Evolutionary conservation across 2,329 filamentous ascomycete species (phyloP).

Genomic region (Tolypocladium guangdongense): DNA sequence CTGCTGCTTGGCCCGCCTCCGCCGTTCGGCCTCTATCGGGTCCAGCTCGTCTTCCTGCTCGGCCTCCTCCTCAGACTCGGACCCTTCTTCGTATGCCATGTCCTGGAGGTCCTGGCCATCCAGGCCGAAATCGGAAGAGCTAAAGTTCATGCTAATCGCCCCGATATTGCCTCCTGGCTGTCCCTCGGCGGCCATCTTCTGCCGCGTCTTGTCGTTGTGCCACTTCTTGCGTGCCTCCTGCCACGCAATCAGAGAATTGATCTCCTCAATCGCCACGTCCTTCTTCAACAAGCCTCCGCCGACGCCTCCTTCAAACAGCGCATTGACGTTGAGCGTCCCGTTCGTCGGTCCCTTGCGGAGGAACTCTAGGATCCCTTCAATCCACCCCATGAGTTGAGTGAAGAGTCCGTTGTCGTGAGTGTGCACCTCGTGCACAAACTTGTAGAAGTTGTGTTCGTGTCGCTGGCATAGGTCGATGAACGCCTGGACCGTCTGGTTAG

Average conservation of each 20-base stretch:
- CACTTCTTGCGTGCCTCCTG: slow-evolving; percentile 94
- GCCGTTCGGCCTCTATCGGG: slow-evolving; percentile 78
- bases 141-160: slow-evolving; percentile 52
- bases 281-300: slow-evolving; percentile 59
- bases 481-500: slow-evolving; percentile 94
- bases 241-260: slow-evolving; percentile 81
- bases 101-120: slow-evolving; percentile 80
- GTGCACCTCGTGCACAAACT: slow-evolving; percentile 97
- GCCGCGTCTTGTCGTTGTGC: slow-evolving; percentile 94
- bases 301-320: slow-evolving; percentile 72
- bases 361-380: slow-evolving; percentile 91
- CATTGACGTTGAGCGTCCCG: slow-evolving; percentile 88
- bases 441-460: slow-evolving; percentile 96
- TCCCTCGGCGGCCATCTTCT: slow-evolving; percentile 92
- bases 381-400: slow-evolving; percentile 92
- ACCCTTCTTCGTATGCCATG: slow-evolving; percentile 66
- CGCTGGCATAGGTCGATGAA: slow-evolving; percentile 95
- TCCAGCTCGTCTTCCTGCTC: slow-evolving; percentile 70
- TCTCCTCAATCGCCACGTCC: slow-evolving; percentile 63
- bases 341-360: slow-evolving; percentile 75
- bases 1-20: slow-evolving; percentile 62
- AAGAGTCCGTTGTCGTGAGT: slow-evolving; percentile 95
- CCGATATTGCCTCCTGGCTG: slow-evolving; percentile 34
- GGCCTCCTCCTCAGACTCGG: slow-evolving; percentile 56
- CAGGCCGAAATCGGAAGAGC: slow-evolving; percentile 78